Evolutionary conservation across 345 rosid genomes (phyloP), one percentile per base, ranked within the genome.

Genomic region (Trapa bicornis): DNA sequence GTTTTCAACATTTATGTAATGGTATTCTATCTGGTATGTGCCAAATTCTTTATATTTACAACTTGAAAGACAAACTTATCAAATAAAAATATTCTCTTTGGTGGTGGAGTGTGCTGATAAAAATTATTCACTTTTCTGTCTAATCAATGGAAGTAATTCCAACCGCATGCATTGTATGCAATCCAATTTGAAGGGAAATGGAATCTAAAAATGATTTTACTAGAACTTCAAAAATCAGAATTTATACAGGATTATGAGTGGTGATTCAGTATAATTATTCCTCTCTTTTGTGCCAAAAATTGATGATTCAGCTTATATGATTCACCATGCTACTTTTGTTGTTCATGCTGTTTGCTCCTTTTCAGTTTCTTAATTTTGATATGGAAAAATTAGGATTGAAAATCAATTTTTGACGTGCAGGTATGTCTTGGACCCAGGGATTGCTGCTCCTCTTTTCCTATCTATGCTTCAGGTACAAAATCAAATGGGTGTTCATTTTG

Each of bases 371-470:
- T 70, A 62, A 58, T 32, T 66, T 32, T 13, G 38, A 29, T 32
- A 32, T 10, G 63, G 5, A 22, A 22, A 54, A 22, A 7, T 66
- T 50, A 37, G 50, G 42, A 45, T 14, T 16, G 2, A 22, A 42
- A 42, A 36, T 33, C 54, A 70, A 47, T 67, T 67, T 45, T 73
- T 73, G 22, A 65, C 78, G 62, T 76, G 68, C 67, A 94, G 99
- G 99, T 94, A 94, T 87, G 92, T 94, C 64, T 71, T 87, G 88
- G 97, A 91, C 76, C 78, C 99, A 74, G 92, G 88, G 78, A 84
- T 87, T 74, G 99, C 99, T 74, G 92, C 99, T 76, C 99, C 99
- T 72, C 97, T 94, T 67, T 85, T 91, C 67, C 84, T 94, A 58
- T 91, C 92, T 60, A 89, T 94, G 99, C 91, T 94, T 68, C 86